Evolutionary conservation across 192 early-diverging fungal genomes (phyloP).

Genomic region (Tieghemiomyces parasiticus): DNA sequence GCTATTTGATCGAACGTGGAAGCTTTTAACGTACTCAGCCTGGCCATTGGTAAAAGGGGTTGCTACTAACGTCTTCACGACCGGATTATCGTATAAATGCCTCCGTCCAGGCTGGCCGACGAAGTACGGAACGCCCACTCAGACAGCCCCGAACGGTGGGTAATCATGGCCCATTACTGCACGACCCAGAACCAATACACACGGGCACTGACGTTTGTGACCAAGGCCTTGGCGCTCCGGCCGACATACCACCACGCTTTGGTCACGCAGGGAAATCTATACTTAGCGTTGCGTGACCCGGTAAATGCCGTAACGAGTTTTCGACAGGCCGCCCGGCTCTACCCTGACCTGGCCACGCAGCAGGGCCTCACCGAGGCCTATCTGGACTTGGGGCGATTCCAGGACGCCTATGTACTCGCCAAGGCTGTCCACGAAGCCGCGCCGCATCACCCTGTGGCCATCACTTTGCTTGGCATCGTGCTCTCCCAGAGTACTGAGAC

Average conservation of each 20-base stretch:
- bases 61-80: neutral
- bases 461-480: conserved; percentile 23
- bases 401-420: conserved; percentile 15
- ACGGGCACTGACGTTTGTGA: conserved; percentile 24
- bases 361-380: conserved; percentile 1
- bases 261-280: conserved; percentile 15
- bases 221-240: conserved; percentile 26
- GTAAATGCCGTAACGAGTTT: conserved; percentile 19
- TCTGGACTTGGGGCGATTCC: conserved; percentile 6
- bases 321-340: conserved; percentile 15
- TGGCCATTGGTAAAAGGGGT: neutral
- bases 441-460: conserved; percentile 17
- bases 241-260: conserved; percentile 17
- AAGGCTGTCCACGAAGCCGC: conserved; percentile 21
- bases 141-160: conserved; percentile 21
- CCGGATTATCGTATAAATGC: neutral
- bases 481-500: conserved; percentile 24
- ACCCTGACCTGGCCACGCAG: neutral
- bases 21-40: neutral
- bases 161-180: conserved; percentile 27
- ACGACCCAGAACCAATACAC: conserved; percentile 15
- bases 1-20: neutral
- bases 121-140: neutral
- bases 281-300: conserved; percentile 13
- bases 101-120: neutral